Evolutionary conservation across 1,139 yeast genomes (phyloP).

Genomic region (Suhomyces bokatorum): DNA sequence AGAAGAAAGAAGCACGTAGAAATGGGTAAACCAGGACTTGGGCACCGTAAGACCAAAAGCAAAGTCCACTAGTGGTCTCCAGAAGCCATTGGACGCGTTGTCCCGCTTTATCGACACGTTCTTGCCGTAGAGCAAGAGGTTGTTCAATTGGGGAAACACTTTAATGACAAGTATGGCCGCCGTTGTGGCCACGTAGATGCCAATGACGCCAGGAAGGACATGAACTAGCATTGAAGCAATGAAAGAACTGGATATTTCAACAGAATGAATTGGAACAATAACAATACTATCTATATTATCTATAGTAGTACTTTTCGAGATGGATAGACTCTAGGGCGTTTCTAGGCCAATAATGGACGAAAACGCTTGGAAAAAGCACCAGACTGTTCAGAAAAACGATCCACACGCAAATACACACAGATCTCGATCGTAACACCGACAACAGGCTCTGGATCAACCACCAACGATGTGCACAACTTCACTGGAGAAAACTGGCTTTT

Average conservation of each 20-base stretch:
- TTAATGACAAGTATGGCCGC: slow-evolving; percentile 11
- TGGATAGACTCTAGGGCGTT: neutral
- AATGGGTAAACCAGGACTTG: slow-evolving; percentile 50
- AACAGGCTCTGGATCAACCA: no score
- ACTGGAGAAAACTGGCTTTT: neutral
- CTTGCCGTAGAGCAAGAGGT: slow-evolving; percentile 19
- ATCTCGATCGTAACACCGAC: no score
- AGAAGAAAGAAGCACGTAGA: slow-evolving; percentile 37
- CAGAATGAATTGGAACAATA: no score
- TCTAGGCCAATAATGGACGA: neutral
- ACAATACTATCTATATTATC: no score
- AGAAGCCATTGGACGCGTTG: neutral
- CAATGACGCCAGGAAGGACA: neutral
- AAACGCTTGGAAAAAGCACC: neutral
- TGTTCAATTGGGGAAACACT: slow-evolving; percentile 12
- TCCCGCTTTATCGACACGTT: slow-evolving; percentile 4
- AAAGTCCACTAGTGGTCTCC: slow-evolving; percentile 2
- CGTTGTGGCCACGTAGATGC: slow-evolving; percentile 8
- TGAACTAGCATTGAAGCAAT: neutral
- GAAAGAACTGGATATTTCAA: no score
- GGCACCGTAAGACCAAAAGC: slow-evolving; percentile 39
- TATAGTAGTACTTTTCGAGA: neutral
- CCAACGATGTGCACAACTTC: no score
- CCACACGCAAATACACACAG: no score
- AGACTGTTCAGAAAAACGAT: neutral